Conservation (phyloP, 805 yeast genomes). For the Candida palmyrensis region DNA sequence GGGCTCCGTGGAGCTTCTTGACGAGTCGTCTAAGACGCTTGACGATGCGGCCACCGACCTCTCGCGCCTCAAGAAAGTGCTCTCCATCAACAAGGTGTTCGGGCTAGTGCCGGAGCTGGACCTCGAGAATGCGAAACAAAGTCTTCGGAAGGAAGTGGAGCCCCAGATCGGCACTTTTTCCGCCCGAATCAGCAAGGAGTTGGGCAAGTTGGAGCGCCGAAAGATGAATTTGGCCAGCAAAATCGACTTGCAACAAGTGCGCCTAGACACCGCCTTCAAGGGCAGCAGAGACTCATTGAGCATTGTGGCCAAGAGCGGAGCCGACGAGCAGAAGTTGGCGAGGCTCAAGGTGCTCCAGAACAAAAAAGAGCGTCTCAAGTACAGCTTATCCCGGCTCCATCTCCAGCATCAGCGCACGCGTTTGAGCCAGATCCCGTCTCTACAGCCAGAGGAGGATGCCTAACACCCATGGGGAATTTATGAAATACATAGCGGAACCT, state of each 20-base stretch:
- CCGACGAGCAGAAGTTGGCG: constrained; percentile 31
- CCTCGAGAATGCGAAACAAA: constrained; percentile 33
- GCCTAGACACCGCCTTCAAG: constrained; percentile 23
- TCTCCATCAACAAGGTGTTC: constrained; percentile 43
- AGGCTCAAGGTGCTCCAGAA: constrained; percentile 34
- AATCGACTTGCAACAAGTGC: constrained; percentile 34
- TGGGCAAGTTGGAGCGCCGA: constrained; percentile 27
- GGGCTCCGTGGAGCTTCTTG: constrained; percentile 28
- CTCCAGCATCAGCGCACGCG: constrained; percentile 15
- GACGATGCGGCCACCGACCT: constrained; percentile 36
- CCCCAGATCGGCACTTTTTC: constrained; percentile 37
- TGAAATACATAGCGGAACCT: too few relatives aligned
- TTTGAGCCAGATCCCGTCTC: constrained; percentile 10
- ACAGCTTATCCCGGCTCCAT: constrained; percentile 16
- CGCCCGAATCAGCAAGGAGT: constrained; percentile 24
- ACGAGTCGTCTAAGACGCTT: constrained; percentile 26
- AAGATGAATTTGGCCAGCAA: constrained; percentile 29
- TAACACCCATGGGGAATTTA: too few relatives aligned
- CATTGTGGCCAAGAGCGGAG: constrained; percentile 14
- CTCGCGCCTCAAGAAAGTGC: constrained; percentile 31
- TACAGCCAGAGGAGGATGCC: constrained; percentile 7
- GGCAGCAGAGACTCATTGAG: constrained; percentile 10
- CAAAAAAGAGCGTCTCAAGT: constrained; percentile 41
- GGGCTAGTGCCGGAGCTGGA: constrained; percentile 48
- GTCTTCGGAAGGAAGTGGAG: constrained; percentile 30